phyloP scores from a whole-genome alignment of 805 yeast species.

The Sugiyamaella mastotermitis region DNA sequence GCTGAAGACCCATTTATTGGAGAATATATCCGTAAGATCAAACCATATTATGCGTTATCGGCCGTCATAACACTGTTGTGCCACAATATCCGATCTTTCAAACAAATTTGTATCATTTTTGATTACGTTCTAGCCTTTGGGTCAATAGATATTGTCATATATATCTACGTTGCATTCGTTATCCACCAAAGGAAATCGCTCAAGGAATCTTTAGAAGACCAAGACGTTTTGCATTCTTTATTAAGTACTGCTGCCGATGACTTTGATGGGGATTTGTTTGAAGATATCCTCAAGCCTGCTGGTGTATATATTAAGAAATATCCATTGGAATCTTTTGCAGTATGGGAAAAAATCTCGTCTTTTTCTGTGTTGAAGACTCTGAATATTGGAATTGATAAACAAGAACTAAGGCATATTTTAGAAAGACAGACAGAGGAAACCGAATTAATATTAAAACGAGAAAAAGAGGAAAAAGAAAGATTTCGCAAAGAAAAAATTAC shows the following conservation, averaged over 20 bases:
- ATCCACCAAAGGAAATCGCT: constrained; percentile 35
- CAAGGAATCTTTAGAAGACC: constrained; percentile 29
- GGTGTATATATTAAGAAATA: constrained; percentile 14
- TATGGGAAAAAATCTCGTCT: constrained; percentile 25
- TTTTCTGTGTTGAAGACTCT: constrained; percentile 31
- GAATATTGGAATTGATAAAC: no score
- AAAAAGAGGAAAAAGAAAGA: neutral
- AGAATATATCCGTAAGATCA: constrained; percentile 33
- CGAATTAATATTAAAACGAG: neutral
- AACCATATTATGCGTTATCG: constrained; percentile 68
- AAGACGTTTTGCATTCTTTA: constrained; percentile 38
- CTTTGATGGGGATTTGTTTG: constrained; percentile 16
- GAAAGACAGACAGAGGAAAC: neutral
- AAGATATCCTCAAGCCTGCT: constrained; percentile 19
- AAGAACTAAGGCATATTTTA: neutral
- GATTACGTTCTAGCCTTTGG: constrained; percentile 57
- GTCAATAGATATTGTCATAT: constrained; percentile 49
- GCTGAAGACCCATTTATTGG: constrained; percentile 42
- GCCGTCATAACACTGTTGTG: constrained; percentile 71
- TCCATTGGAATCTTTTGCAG: constrained; percentile 18
- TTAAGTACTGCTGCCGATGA: constrained; percentile 27
- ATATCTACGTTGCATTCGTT: constrained; percentile 53
- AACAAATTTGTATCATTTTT: constrained; percentile 54
- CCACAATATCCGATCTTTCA: constrained; percentile 54
- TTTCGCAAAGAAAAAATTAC: neutral